A percentile compares a stretch with the other conserved stretches of the same genome.
phyloP scores from a whole-genome alignment of 2,329 filamentous ascomycete species.

The Pestalotiopsis sp. region DNA sequence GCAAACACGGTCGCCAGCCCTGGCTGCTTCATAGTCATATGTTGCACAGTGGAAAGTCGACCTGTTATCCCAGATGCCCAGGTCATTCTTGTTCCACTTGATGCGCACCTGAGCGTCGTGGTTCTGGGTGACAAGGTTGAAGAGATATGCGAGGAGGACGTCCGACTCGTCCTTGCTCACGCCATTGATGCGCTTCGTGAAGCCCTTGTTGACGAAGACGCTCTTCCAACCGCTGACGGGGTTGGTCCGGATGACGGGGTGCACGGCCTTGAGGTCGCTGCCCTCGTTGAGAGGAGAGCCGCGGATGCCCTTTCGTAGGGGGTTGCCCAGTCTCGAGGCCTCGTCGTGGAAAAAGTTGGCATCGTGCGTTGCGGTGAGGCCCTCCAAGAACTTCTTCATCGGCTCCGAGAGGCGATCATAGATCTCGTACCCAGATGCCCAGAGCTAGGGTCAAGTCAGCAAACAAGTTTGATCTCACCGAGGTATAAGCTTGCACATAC shows the following conservation, averaged over 20 bases:
- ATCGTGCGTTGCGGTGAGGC: slow-evolving; percentile 52
- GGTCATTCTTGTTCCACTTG: slow-evolving; percentile 54
- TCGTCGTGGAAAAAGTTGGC: slow-evolving; percentile 54
- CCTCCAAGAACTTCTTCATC: slow-evolving; percentile 49
- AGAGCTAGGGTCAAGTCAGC: slow-evolving; percentile 34
- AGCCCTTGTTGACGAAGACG: slow-evolving; percentile 52
- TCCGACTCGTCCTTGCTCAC: slow-evolving; percentile 57
- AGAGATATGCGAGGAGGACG: slow-evolving; percentile 49
- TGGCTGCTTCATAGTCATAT: slow-evolving; percentile 58
- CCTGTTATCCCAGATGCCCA: slow-evolving; percentile 69
- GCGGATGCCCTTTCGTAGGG: slow-evolving; percentile 43
- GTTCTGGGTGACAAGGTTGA: slow-evolving; percentile 53
- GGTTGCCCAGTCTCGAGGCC: slow-evolving; percentile 48
- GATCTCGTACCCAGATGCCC: slow-evolving; percentile 54
- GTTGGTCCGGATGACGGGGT: slow-evolving; percentile 62
- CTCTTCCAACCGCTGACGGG: slow-evolving; percentile 63
- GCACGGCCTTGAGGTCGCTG: slow-evolving; percentile 48
- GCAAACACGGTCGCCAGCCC: slow-evolving; percentile 49
- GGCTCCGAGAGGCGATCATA: slow-evolving; percentile 56
- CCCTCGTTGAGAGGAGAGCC: slow-evolving; percentile 63
- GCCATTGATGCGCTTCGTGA: slow-evolving; percentile 58
- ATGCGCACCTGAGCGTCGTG: slow-evolving; percentile 61
- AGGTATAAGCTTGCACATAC: slow-evolving; percentile 24
- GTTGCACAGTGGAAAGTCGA: slow-evolving; percentile 56
- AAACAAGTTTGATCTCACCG: background rate